Evolutionary conservation across 106 monocot species (phyloP).

Genomic region (Posidonia australis): DNA sequence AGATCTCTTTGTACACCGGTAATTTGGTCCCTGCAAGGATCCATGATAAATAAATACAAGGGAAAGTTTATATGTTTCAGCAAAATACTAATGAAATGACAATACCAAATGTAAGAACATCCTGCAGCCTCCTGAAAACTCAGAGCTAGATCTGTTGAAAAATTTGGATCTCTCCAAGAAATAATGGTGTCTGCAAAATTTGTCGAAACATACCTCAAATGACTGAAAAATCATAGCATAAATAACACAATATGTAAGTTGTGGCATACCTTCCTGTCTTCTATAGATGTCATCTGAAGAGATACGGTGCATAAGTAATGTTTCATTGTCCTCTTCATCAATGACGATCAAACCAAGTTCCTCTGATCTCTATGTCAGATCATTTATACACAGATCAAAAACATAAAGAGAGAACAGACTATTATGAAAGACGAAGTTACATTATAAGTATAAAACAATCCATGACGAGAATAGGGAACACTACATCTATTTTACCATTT

Average conservation of each 20-base stretch:
- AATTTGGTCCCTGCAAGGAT: constrained; percentile 60
- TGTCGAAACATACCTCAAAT: not conserved
- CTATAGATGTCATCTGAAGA: constrained; percentile 74
- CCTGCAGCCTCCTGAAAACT: constrained; percentile 92
- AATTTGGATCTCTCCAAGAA: constrained; percentile 81
- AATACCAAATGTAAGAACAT: constrained; percentile 91
- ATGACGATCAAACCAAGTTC: constrained; percentile 80
- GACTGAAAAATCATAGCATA: not conserved
- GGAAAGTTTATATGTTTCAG: not conserved
- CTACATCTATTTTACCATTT: too few species aligned
- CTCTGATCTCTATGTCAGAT: constrained; percentile 39
- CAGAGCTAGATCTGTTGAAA: constrained; percentile 73
- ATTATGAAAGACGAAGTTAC: too few species aligned
- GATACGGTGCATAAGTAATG: constrained; percentile 72
- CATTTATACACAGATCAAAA: too few species aligned
- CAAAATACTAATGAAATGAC: not conserved
- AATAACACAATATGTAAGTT: not conserved
- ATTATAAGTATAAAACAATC: too few species aligned
- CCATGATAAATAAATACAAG: not conserved
- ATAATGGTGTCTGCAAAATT: constrained; percentile 71
- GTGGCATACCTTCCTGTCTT: constrained; percentile 74
- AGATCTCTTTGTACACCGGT: constrained; percentile 70
- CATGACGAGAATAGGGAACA: too few species aligned
- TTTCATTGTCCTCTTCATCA: constrained; percentile 88
- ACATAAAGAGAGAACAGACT: too few species aligned